Conservation (phyloP, 2,329 filamentous ascomycete species). For the Cytospora leucostoma region DNA sequence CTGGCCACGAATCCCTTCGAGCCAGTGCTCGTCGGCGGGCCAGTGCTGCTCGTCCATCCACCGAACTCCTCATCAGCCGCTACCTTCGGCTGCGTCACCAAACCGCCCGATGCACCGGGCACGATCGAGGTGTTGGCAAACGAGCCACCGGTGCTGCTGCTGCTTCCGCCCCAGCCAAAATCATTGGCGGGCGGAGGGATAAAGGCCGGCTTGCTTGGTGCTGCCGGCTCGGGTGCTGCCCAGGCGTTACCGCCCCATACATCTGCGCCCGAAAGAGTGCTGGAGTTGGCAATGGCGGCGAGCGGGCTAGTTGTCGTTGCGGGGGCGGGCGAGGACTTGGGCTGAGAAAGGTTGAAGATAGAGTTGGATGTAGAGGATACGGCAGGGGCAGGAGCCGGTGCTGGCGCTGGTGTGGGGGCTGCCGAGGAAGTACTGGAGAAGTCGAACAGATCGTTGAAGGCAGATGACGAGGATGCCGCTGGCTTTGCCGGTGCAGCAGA, state of each 20-base stretch:
- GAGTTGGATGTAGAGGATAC: conserved; percentile 54
- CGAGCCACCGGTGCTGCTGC: conserved; percentile 36
- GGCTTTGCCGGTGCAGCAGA: conserved; percentile 41
- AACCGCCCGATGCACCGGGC: conserved; percentile 64
- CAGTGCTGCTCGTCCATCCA: conserved; percentile 79
- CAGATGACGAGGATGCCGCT: conserved; percentile 52
- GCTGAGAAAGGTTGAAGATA: conserved; percentile 78
- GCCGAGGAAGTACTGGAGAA: conserved; percentile 54
- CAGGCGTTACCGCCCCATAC: conserved; percentile 89
- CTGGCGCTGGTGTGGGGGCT: conserved; percentile 47
- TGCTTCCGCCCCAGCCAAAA: conserved; percentile 57
- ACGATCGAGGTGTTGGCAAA: conserved; percentile 63
- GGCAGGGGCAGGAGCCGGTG: conserved; percentile 45
- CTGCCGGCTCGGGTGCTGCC: conserved; percentile 63
- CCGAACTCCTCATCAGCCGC: conserved; percentile 93
- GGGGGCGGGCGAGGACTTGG: conserved; percentile 45
- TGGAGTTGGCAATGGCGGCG: conserved; percentile 41
- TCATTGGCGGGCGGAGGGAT: conserved; percentile 53
- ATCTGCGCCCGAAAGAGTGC: conserved; percentile 55
- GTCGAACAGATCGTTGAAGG: conserved; percentile 81
- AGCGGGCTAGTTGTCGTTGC: conserved; percentile 41
- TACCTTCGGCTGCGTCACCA: conserved; percentile 67
- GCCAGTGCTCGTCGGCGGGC: conserved; percentile 40
- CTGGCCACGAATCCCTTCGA: conserved; percentile 59
- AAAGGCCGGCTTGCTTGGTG: conserved; percentile 45